Base-by-base conservation (phyloP, 371 early-diverging fungal genomes). In the Nematocida sp. region DNA sequence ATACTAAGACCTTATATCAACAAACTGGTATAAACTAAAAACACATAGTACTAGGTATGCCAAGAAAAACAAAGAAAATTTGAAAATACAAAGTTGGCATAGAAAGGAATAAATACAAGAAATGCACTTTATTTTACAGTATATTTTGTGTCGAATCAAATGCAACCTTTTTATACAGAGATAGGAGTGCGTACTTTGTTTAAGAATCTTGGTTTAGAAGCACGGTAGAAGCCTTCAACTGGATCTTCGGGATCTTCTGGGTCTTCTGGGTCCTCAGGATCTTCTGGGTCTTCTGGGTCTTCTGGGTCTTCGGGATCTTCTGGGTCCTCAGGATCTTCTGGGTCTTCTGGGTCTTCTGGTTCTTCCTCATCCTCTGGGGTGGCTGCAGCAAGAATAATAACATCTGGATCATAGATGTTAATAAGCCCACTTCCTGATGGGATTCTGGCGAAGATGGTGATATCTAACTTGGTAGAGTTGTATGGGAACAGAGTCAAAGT, bases 331-430 rank as follows among this genome's bases (percentile, higher is more conserved):
- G 6, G 13, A 23, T 54, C 44, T n/a, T 60, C 71, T 18, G 20
- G 72, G 15, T 70, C 67, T 15, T 66, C 62, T 2, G 0, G 2
- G 0, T 52, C 80, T 11, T 52, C 69, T 39, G n/a, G 52, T 9
- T 40, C 44, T 55, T 70, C 57, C 42, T 47, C 66, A 0, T 47
- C 18, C 15, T 11, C 73, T 27, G 73, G 40, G 54, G 45, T 39
- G 4, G 62, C 13, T 7, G 44, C 54, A 6, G 23, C 61, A 57
- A 78, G 6, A n/a, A 64, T 70, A 20, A 55, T 25, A 40, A 78
- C 52, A 5, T 56, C 69, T 33, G 70, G 45, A 44, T 78, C 80
- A 54, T 60, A 78, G n/a, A 50, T 46, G 61, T 50, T 62, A 46
- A 78, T 58, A 13, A 78, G 27, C 13, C 56, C 56, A 45, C 80